phyloP scores from a whole-genome alignment of 1,284 basidiomycete genomes.

The Nidula niveotomentosa region DNA sequence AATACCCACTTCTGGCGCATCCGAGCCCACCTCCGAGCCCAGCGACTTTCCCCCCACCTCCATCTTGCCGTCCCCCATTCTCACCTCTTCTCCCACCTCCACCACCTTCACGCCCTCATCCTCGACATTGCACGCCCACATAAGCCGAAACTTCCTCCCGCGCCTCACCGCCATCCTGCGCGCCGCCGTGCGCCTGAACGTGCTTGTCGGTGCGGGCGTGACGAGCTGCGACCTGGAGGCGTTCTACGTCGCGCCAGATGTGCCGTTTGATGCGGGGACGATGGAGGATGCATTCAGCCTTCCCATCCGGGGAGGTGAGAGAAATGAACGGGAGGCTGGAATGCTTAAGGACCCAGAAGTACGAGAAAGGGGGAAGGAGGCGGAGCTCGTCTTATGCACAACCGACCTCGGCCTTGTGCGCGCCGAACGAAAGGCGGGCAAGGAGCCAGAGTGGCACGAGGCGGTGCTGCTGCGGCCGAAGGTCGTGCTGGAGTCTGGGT shows the following conservation, averaged over 20 bases:
- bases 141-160: constrained; percentile 29
- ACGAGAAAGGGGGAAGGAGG: constrained; percentile 3
- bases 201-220: constrained; percentile 50
- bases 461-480: constrained; percentile 30
- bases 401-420: constrained; percentile 40
- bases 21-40: too few relatives aligned
- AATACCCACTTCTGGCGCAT: too few relatives aligned
- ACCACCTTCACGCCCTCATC: constrained; percentile 8
- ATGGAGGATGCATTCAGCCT: constrained; percentile 44
- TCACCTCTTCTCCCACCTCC: too few relatives aligned
- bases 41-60: too few relatives aligned
- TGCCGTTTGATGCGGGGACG: constrained; percentile 31
- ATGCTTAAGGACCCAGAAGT: not conserved
- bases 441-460: constrained; percentile 26
- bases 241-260: constrained; percentile 34
- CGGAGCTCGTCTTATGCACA: constrained; percentile 33
- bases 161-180: constrained; percentile 39
- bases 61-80: too few relatives aligned
- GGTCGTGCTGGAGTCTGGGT: constrained; percentile 28
- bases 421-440: constrained; percentile 28
- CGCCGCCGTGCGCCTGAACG: constrained; percentile 42
- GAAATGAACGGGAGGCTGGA: too few relatives aligned
- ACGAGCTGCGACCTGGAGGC: constrained; percentile 48
- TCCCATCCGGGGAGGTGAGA: too few relatives aligned
- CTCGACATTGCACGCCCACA: constrained; percentile 15